These are phyloP conservation scores for Zygnema cylindricum DNA, from an alignment of 139 green algal species.

Conservation along the genomic window DNA sequence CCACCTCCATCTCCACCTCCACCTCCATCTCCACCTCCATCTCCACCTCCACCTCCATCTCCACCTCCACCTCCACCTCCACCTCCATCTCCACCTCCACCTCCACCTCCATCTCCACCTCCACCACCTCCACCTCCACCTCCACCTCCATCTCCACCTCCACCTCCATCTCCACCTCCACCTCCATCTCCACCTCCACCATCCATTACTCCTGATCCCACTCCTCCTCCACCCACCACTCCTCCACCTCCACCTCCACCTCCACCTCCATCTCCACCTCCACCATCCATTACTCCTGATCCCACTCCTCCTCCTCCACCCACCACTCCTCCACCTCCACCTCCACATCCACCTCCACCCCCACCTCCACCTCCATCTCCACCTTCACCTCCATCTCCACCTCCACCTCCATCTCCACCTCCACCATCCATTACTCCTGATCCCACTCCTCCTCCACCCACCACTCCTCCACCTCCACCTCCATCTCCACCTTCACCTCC, in stretches of 20 bases:
- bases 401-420: background rate
- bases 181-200: background rate
- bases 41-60: too few species aligned
- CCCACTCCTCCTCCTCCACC: background rate
- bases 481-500: background rate
- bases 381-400: background rate
- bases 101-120: background rate
- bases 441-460: background rate
- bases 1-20: slow-evolving; percentile 1
- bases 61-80: background rate
- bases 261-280: background rate
- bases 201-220: background rate
- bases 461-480: background rate
- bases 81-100: background rate
- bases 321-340: background rate
- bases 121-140: background rate
- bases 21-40: background rate
- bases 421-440: background rate
- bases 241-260: background rate
- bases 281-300: background rate
- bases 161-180: background rate
- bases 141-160: background rate
- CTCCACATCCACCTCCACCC: background rate
- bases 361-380: too few species aligned
- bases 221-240: background rate